Percentiles rank a stretch among this genome's conserved stretches.
Evolutionary conservation across 441 rosid species (phyloP).

Genomic region (Erysimum pusillum): DNA sequence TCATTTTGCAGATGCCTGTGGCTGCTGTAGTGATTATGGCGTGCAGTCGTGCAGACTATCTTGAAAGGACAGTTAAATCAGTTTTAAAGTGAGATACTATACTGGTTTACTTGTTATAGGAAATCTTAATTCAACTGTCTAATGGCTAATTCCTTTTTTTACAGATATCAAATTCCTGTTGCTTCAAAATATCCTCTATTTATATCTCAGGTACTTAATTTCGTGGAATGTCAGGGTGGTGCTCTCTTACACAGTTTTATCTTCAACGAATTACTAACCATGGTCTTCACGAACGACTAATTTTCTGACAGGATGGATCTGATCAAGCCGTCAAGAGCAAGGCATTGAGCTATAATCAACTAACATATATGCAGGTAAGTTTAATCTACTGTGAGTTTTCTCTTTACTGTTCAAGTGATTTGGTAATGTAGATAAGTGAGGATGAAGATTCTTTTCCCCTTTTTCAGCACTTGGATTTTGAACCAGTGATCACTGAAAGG

Average conservation of each 20-base stretch:
- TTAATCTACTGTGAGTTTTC: constrained; percentile 23
- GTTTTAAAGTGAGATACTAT: constrained; percentile 68
- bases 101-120: not conserved
- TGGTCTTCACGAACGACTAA: not conserved
- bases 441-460: constrained; percentile 40
- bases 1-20: constrained; percentile 62
- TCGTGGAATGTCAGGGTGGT: constrained; percentile 21
- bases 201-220: constrained; percentile 82
- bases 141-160: constrained; percentile 33
- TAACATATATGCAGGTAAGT: constrained; percentile 86
- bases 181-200: constrained; percentile 90
- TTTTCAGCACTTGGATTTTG: constrained; percentile 82
- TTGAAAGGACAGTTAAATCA: constrained; percentile 84
- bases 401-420: constrained; percentile 25
- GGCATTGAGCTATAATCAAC: constrained; percentile 83
- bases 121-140: constrained; percentile 21
- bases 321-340: constrained; percentile 67
- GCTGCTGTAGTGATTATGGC: constrained; percentile 99
- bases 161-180: constrained; percentile 79
- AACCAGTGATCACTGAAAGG: constrained; percentile 77
- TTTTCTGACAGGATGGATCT: constrained; percentile 78
- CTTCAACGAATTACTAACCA: constrained; percentile 26
- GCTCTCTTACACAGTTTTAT: constrained; percentile 18
- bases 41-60: constrained; percentile 98
- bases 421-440: constrained; percentile 33